Evolutionary conservation across 352 stramenopile species (phyloP).

Genomic region (Phytophthora citricola): DNA sequence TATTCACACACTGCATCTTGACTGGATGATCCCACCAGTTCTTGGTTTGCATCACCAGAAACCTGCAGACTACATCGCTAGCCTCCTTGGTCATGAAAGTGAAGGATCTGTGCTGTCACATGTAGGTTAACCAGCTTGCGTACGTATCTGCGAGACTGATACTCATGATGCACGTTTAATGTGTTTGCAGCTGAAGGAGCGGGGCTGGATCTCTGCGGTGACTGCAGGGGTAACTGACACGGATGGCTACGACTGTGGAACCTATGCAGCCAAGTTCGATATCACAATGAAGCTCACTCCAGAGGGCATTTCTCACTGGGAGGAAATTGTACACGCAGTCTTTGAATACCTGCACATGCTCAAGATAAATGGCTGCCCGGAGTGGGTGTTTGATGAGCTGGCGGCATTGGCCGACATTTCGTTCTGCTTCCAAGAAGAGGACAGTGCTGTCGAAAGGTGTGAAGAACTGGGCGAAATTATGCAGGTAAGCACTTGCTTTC

Average conservation of each 20-base stretch:
- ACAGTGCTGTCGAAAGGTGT: slow-evolving; percentile 67
- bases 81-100: slow-evolving; percentile 83
- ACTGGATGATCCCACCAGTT: slow-evolving; percentile 82
- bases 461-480: slow-evolving; percentile 80
- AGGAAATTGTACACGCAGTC: slow-evolving; percentile 62
- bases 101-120: slow-evolving; percentile 83
- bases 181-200: slow-evolving; percentile 66
- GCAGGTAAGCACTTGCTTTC: slow-evolving; percentile 46
- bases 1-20: slow-evolving; percentile 77
- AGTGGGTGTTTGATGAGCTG: slow-evolving; percentile 81
- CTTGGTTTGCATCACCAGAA: slow-evolving; percentile 78
- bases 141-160: slow-evolving; percentile 5
- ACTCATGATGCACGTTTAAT: slow-evolving; percentile 8
- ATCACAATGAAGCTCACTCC: slow-evolving; percentile 78
- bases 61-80: slow-evolving; percentile 80
- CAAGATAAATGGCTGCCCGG: slow-evolving; percentile 48
- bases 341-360: slow-evolving; percentile 81
- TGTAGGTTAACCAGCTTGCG: slow-evolving; percentile 37
- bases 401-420: slow-evolving; percentile 72
- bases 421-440: slow-evolving; percentile 81
- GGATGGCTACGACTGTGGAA: slow-evolving; percentile 77
- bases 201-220: slow-evolving; percentile 79
- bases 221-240: slow-evolving; percentile 74
- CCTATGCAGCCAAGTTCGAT: slow-evolving; percentile 71
- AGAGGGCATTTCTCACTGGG: slow-evolving; percentile 66